Evolutionary conservation across 208 protist species (phyloP).

Genomic region (Porcisia hertigi): DNA sequence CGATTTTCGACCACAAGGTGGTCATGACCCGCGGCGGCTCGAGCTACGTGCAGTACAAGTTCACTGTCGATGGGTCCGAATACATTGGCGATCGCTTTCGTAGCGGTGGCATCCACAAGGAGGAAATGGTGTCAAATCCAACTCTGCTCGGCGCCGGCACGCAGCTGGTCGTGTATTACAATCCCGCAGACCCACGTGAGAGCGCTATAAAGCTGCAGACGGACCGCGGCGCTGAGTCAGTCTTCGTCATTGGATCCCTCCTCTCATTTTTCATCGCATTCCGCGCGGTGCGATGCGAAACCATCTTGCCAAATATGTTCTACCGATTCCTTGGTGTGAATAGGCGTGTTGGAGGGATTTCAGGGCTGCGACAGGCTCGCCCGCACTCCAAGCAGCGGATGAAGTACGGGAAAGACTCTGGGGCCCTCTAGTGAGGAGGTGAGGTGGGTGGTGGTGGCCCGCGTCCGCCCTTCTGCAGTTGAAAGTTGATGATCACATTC

Average conservation of each 20-base stretch:
- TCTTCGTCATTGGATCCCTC: constrained; percentile 65
- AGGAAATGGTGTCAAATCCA: constrained; percentile 82
- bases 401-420: constrained; percentile 83
- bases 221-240: constrained; percentile 75
- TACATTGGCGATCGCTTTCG: constrained; percentile 83
- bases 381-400: constrained; percentile 75
- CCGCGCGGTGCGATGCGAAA: constrained; percentile 88
- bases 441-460: not conserved
- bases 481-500: constrained; percentile 1
- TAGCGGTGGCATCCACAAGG: constrained; percentile 85
- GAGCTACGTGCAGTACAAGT: constrained; percentile 85
- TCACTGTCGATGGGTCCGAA: constrained; percentile 70
- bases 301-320: constrained; percentile 92
- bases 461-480: not conserved
- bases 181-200: constrained; percentile 79
- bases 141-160: constrained; percentile 85
- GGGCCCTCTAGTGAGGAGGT: constrained; percentile 10
- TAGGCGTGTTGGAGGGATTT: constrained; percentile 68
- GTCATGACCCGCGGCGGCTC: constrained; percentile 84
- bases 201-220: constrained; percentile 87
- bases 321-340: constrained; percentile 88
- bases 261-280: constrained; percentile 78
- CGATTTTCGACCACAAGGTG: constrained; percentile 89
- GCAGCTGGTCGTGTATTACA: constrained; percentile 88
- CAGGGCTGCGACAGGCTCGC: constrained; percentile 65